These are phyloP conservation scores for Candida yuanshanica DNA, from an alignment of 805 yeast genomes.

Conservation along the genomic window DNA sequence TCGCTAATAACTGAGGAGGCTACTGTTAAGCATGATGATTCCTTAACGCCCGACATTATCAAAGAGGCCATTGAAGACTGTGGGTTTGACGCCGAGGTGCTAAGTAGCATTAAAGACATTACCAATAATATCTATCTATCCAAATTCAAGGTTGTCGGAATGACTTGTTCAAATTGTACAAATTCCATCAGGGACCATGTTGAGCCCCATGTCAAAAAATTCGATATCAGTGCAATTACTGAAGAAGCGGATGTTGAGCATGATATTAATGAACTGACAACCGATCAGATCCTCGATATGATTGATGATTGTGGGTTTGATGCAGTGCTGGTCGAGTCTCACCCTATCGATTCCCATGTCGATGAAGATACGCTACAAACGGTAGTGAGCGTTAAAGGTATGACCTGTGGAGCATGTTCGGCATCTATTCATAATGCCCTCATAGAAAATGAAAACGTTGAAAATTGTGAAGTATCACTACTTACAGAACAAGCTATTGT, in stretches of 20 bases:
- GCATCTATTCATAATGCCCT: constrained; percentile 58
- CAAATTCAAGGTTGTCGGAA: constrained; percentile 41
- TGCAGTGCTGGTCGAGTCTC: constrained; percentile 26
- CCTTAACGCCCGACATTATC: constrained; percentile 29
- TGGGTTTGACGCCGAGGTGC: constrained; percentile 39
- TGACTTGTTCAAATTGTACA: constrained; percentile 89
- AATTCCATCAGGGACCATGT: constrained; percentile 56
- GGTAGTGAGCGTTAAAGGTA: constrained; percentile 14
- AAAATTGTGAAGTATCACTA: constrained; percentile 56
- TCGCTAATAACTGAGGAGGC: constrained; percentile 79
- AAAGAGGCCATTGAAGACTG: constrained; percentile 59
- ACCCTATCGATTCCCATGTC: background rate
- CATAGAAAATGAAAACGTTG: constrained; percentile 43
- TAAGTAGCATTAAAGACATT: constrained; percentile 1
- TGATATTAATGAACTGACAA: constrained; percentile 22
- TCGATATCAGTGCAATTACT: constrained; percentile 67
- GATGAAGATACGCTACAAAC: constrained; percentile 3
- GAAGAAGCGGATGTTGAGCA: constrained; percentile 64
- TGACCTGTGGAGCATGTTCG: constrained; percentile 34
- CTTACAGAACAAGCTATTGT: constrained; percentile 70
- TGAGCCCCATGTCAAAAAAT: constrained; percentile 40
- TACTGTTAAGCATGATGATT: constrained; percentile 39
- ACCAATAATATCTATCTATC: constrained; percentile 1
- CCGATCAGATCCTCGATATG: constrained; percentile 36
- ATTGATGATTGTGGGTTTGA: constrained; percentile 79